Conservation (phyloP, 164 flowering plant species). For the Taxillus chinensis region DNA sequence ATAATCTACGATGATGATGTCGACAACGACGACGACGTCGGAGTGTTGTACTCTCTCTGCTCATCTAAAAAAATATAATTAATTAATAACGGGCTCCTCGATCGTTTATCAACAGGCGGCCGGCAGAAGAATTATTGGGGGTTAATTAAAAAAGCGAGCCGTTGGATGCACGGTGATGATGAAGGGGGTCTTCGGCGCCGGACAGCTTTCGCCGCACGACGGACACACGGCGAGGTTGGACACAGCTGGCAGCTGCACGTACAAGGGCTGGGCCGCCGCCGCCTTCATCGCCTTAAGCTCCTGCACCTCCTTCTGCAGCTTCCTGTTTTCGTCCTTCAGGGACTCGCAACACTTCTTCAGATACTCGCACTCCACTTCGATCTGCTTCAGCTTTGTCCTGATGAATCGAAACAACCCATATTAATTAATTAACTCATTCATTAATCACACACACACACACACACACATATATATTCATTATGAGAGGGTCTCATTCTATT, state of each 20-base stretch:
- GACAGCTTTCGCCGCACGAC: slow-evolving; percentile 31
- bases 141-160: no score
- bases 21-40: no score
- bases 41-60: no score
- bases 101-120: no score
- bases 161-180: no score
- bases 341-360: slow-evolving; percentile 78
- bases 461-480: background rate
- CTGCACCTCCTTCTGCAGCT: slow-evolving; percentile 69
- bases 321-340: slow-evolving; percentile 64
- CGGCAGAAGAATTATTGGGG: no score
- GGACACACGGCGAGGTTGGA: slow-evolving; percentile 73
- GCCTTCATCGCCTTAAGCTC: slow-evolving; percentile 70
- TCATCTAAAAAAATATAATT: no score
- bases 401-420: slow-evolving; percentile 10
- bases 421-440: background rate
- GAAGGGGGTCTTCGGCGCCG: slow-evolving; percentile 18
- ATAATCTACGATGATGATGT: no score
- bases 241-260: slow-evolving; percentile 73
- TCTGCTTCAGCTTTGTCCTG: slow-evolving; percentile 92
- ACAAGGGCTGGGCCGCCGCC: slow-evolving; percentile 39
- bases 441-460: background rate
- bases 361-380: slow-evolving; percentile 80
- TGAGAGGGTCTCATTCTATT: no score
- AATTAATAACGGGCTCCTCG: no score